phyloP scores from a whole-genome alignment of 1,284 basidiomycete genomes.

The Ceraceosorus guamensis region DNA sequence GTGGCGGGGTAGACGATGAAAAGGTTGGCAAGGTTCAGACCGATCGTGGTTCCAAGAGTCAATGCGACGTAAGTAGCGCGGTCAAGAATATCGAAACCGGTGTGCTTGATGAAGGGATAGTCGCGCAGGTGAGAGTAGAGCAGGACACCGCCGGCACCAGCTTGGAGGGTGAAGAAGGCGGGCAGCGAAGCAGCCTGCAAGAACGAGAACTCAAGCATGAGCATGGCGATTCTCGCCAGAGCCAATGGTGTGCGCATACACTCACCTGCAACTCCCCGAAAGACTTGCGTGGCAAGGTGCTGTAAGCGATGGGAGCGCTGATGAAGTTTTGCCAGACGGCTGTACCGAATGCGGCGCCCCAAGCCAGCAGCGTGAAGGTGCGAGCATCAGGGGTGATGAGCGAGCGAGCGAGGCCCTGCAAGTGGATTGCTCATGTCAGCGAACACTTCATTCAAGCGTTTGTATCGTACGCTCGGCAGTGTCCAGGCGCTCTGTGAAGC shows the following conservation, averaged over 20 bases:
- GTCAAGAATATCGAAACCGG: conserved; percentile 54
- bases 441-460: background rate
- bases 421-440: background rate
- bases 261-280: conserved; percentile 58
- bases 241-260: too few relatives aligned
- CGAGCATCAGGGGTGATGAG: conserved; percentile 11
- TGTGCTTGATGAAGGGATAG: conserved; percentile 52
- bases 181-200: conserved; percentile 65
- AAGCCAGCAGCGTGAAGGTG: background rate
- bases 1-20: conserved; percentile 59
- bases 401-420: background rate
- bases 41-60: conserved; percentile 55
- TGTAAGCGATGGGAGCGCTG: conserved; percentile 13
- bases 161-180: conserved; percentile 63
- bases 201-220: too few relatives aligned
- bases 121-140: conserved; percentile 53
- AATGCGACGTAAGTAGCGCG: conserved; percentile 56
- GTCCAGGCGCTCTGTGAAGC: background rate
- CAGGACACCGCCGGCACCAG: conserved; percentile 57
- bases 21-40: conserved; percentile 58
- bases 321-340: conserved; percentile 14
- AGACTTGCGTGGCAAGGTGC: conserved; percentile 55
- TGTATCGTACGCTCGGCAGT: background rate
- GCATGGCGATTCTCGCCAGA: too few relatives aligned
- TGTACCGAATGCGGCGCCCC: conserved; percentile 4